phyloP scores from a whole-genome alignment of 306 rosid species.

The Prunus campanulata region DNA sequence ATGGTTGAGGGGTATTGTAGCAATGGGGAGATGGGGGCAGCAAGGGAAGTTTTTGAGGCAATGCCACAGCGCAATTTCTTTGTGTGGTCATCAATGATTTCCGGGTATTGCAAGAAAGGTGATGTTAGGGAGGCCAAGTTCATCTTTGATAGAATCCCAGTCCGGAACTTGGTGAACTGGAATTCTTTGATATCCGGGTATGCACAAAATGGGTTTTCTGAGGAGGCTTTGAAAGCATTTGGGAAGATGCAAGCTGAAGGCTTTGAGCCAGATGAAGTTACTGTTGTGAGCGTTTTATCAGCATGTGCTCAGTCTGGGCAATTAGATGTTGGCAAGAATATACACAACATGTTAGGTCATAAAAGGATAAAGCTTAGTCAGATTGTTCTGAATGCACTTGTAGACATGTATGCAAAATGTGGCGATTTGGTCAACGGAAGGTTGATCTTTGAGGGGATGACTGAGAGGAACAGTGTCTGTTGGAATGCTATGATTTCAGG shows the following conservation, averaged over 20 bases:
- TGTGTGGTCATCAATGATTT: slow-evolving; percentile 72
- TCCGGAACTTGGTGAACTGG: slow-evolving; percentile 65
- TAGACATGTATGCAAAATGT: slow-evolving; percentile 79
- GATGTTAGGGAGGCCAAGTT: slow-evolving; percentile 42
- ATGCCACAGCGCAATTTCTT: slow-evolving; percentile 60
- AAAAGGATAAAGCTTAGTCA: slow-evolving; percentile 37
- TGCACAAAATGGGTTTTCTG: slow-evolving; percentile 53
- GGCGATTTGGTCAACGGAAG: slow-evolving; percentile 62
- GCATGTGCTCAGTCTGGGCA: slow-evolving; percentile 64
- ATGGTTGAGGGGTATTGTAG: slow-evolving; percentile 71
- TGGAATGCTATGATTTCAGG: slow-evolving; percentile 80
- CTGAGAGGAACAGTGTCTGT: slow-evolving; percentile 46
- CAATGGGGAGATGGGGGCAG: slow-evolving; percentile 64
- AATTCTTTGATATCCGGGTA: slow-evolving; percentile 76
- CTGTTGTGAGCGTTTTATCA: slow-evolving; percentile 57
- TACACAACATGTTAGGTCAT: slow-evolving; percentile 40
- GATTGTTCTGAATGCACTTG: slow-evolving; percentile 58
- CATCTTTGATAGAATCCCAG: slow-evolving; percentile 37
- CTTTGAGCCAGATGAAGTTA: slow-evolving; percentile 51
- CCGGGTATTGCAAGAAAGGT: slow-evolving; percentile 68
- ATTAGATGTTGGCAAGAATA: slow-evolving; percentile 50
- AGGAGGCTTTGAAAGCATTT: slow-evolving; percentile 55
- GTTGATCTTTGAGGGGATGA: slow-evolving; percentile 46
- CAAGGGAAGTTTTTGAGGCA: slow-evolving; percentile 53
- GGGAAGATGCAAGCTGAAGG: slow-evolving; percentile 48